Evolutionary conservation across 2,329 filamentous ascomycete species (phyloP).

Genomic region (Calonectria crousiana): DNA sequence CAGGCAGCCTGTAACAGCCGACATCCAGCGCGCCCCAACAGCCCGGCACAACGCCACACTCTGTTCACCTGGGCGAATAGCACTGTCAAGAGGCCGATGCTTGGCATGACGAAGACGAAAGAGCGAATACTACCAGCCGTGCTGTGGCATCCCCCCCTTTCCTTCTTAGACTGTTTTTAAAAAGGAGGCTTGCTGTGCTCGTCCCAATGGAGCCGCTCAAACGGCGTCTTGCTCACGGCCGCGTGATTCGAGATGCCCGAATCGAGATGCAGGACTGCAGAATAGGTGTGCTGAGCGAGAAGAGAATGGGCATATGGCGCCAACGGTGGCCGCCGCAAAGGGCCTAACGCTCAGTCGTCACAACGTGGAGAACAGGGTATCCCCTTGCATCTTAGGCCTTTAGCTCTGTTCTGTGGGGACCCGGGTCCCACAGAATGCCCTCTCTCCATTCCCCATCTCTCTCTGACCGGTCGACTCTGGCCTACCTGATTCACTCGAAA

Average conservation of each 20-base stretch:
- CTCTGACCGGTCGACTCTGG: background rate
- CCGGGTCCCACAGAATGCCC: background rate
- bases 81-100: background rate
- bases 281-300: background rate
- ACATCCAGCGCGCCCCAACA: constrained; percentile 14
- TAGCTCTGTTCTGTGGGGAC: background rate
- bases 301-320: background rate
- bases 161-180: background rate
- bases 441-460: background rate
- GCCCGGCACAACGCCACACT: constrained; percentile 21
- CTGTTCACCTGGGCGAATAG: constrained; percentile 15
- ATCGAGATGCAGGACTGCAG: background rate
- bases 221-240: background rate
- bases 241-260: background rate
- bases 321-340: constrained; percentile 3
- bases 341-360: constrained; percentile 3
- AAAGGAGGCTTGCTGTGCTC: background rate
- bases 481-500: background rate
- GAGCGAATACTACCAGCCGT: background rate
- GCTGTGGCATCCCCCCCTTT: background rate
- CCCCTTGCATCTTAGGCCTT: background rate
- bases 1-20: constrained; percentile 12
- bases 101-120: background rate
- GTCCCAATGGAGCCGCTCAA: background rate
- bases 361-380: constrained; percentile 17